A percentile compares a stretch with the other conserved stretches of the same genome.
phyloP scores from a whole-genome alignment of 2,329 filamentous ascomycete genomes.

The Alternaria viburni region DNA sequence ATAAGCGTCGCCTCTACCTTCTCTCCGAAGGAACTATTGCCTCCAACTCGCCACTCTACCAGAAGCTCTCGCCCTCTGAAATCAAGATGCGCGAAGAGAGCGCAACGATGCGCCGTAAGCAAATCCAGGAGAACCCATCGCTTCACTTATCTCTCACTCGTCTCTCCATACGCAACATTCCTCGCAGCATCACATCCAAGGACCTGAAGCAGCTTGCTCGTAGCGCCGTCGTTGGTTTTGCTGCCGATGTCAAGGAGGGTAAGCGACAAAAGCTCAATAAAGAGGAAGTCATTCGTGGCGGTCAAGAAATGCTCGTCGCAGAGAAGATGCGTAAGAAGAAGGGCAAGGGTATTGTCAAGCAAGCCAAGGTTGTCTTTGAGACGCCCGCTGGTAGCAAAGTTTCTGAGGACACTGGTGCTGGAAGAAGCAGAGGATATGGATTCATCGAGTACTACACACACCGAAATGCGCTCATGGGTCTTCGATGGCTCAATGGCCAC shows the following conservation, averaged over 20 bases:
- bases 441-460: slow-evolving; percentile 98
- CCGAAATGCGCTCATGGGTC: slow-evolving; percentile 90
- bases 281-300: slow-evolving; percentile 83
- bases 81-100: slow-evolving; percentile 88
- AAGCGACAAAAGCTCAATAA: slow-evolving; percentile 80
- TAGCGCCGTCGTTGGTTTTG: slow-evolving; percentile 92
- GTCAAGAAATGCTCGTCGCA: slow-evolving; percentile 78
- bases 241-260: slow-evolving; percentile 82
- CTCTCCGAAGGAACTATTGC: slow-evolving; percentile 85
- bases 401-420: slow-evolving; percentile 74
- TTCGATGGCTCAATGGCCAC: slow-evolving; percentile 90
- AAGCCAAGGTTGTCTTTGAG: slow-evolving; percentile 96
- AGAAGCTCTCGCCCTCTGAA: slow-evolving; percentile 77
- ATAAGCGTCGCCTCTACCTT: slow-evolving; percentile 89
- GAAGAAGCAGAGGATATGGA: slow-evolving; percentile 89
- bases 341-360: slow-evolving; percentile 85
- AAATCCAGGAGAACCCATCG: slow-evolving; percentile 89
- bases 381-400: slow-evolving; percentile 85
- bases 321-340: slow-evolving; percentile 81
- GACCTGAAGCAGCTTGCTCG: slow-evolving; percentile 89
- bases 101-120: slow-evolving; percentile 81
- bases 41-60: slow-evolving; percentile 76
- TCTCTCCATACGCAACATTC: slow-evolving; percentile 89
- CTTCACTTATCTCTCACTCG: slow-evolving; percentile 89
- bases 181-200: slow-evolving; percentile 81